These are phyloP conservation scores for Aspergillus kassunensis DNA, from an alignment of 495 filamentous ascomycete species.

Conservation along the genomic window DNA sequence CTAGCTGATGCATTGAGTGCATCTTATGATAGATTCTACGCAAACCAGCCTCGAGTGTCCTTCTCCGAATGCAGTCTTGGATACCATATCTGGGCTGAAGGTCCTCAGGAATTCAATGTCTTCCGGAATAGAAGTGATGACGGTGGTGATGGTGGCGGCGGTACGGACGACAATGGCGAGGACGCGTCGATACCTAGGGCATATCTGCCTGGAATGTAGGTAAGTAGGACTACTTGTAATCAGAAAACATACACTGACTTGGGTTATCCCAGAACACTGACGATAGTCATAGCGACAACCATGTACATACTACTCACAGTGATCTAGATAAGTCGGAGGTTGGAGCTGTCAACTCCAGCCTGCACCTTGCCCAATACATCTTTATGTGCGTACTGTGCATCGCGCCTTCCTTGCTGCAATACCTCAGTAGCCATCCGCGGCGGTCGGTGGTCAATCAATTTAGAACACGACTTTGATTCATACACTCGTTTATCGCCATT, in stretches of 20 bases:
- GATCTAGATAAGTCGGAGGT: not conserved
- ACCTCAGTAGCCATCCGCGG: too few species aligned
- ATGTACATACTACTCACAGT: slow-evolving; percentile 1
- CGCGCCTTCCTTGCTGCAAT: not conserved
- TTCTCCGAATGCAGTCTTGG: slow-evolving; percentile 56
- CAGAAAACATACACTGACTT: not conserved
- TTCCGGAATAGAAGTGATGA: slow-evolving; percentile 10
- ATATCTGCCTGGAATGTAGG: not conserved
- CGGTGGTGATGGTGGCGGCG: not conserved
- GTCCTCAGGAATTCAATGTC: slow-evolving; percentile 43
- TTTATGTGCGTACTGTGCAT: not conserved
- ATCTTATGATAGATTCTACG: slow-evolving; percentile 56
- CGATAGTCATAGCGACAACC: not conserved
- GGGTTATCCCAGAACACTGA: not conserved
- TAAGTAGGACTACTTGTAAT: too few species aligned
- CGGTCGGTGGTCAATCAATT: too few species aligned
- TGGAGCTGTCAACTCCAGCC: not conserved
- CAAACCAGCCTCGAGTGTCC: slow-evolving; percentile 45
- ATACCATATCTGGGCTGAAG: slow-evolving; percentile 57
- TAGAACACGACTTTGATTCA: too few species aligned
- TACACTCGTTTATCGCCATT: too few species aligned
- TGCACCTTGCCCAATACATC: not conserved
- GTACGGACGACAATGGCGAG: not conserved
- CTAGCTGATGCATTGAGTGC: slow-evolving; percentile 39
- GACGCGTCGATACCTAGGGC: not conserved